These are phyloP conservation scores for Hymenoscyphus fructigenus DNA, from an alignment of 2,329 filamentous ascomycete genomes.

Conservation along the genomic window DNA sequence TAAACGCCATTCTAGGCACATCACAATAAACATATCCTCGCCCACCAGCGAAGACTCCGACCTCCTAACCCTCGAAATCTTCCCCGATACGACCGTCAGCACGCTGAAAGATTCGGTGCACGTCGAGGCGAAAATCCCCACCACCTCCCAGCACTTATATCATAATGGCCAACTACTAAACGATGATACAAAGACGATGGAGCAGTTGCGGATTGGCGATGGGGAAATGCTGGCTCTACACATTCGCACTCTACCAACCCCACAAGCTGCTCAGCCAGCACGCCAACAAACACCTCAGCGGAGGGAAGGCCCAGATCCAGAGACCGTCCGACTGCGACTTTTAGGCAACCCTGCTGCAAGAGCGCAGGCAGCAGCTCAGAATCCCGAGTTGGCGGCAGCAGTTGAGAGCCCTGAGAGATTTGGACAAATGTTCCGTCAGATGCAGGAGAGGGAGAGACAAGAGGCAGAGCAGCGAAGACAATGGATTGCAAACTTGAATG, in stretches of 20 bases:
- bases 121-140: slow-evolving; percentile 74
- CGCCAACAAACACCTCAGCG: slow-evolving; percentile 36
- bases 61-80: slow-evolving; percentile 79
- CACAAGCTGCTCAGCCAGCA: slow-evolving; percentile 36
- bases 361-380: slow-evolving; percentile 66
- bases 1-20: slow-evolving; percentile 58
- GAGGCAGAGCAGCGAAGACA: slow-evolving; percentile 75
- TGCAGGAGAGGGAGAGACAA: slow-evolving; percentile 68
- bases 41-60: slow-evolving; percentile 63
- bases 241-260: slow-evolving; percentile 60
- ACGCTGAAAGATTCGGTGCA: slow-evolving; percentile 87
- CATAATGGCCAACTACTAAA: slow-evolving; percentile 82
- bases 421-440: slow-evolving; percentile 66
- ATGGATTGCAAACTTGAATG: slow-evolving; percentile 81
- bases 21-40: slow-evolving; percentile 82
- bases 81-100: slow-evolving; percentile 76
- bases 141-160: slow-evolving; percentile 77
- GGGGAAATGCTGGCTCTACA: slow-evolving; percentile 92
- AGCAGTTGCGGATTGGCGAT: slow-evolving; percentile 77
- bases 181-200: slow-evolving; percentile 77
- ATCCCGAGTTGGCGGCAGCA: slow-evolving; percentile 74
- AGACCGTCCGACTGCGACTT: slow-evolving; percentile 79
- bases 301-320: slow-evolving; percentile 60
- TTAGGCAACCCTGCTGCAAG: slow-evolving; percentile 74
- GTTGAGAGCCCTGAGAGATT: slow-evolving; percentile 77